Evolutionary conservation across 179 eudicot genomes (phyloP).

Genomic region (Silene vulgaris): DNA sequence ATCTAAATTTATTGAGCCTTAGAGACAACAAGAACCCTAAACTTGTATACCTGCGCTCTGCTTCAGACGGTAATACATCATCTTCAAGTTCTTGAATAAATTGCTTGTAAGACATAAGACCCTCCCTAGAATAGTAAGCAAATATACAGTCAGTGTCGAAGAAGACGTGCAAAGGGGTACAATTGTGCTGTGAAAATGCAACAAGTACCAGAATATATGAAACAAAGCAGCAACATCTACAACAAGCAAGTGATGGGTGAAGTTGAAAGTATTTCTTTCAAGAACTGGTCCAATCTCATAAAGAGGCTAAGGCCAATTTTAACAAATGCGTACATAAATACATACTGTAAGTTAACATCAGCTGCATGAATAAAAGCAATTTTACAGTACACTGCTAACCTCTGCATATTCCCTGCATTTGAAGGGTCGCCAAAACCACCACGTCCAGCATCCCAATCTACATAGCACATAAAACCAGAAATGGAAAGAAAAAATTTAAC

Average conservation of each 20-base stretch:
- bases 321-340: not conserved
- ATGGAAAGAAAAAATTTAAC: not conserved
- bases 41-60: slow-evolving; percentile 75
- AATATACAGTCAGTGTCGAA: not conserved
- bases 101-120: slow-evolving; percentile 96
- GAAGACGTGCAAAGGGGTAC: slow-evolving; percentile 8
- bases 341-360: not conserved
- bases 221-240: not conserved
- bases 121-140: slow-evolving; percentile 51
- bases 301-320: too few species aligned
- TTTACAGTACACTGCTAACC: slow-evolving; percentile 35
- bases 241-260: not conserved
- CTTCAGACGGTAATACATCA: slow-evolving; percentile 89
- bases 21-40: slow-evolving; percentile 4
- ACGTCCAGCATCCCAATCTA: slow-evolving; percentile 86
- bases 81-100: slow-evolving; percentile 99
- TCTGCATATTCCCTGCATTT: slow-evolving; percentile 45
- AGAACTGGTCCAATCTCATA: not conserved
- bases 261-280: not conserved
- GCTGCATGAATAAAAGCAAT: not conserved
- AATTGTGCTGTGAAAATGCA: not conserved
- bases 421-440: slow-evolving; percentile 62
- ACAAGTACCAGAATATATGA: not conserved
- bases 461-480: slow-evolving; percentile 15
- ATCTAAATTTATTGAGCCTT: not conserved